Percentiles rank a stretch among this genome's conserved stretches.
Evolutionary conservation across 352 stramenopile genomes (phyloP).

Genomic region (Phytophthora europaea): DNA sequence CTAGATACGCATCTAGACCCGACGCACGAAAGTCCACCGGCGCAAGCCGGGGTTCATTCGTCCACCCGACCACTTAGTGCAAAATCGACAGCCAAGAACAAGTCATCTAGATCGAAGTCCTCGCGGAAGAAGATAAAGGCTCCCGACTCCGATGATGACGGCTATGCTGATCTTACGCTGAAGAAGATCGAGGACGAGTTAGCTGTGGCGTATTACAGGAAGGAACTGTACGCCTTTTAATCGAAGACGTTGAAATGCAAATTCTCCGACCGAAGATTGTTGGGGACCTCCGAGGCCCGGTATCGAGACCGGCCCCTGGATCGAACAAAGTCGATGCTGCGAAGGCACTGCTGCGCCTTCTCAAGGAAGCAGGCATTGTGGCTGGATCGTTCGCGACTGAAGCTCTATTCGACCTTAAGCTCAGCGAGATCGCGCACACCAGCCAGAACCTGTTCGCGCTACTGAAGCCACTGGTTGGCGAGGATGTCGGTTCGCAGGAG

Average conservation of each 20-base stretch:
- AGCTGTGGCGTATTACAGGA: not conserved
- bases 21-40: not conserved
- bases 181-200: not conserved
- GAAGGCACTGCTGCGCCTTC: too few relatives aligned
- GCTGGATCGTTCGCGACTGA: too few relatives aligned
- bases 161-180: not conserved
- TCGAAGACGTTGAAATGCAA: not conserved
- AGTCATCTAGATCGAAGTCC: not conserved
- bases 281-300: too few relatives aligned
- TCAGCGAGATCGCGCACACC: too few relatives aligned
- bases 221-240: not conserved
- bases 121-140: not conserved
- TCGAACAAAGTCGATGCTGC: too few relatives aligned
- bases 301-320: too few relatives aligned
- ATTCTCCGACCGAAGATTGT: not conserved
- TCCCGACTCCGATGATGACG: not conserved
- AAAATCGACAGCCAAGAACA: not conserved
- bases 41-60: not conserved
- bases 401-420: too few relatives aligned
- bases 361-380: too few relatives aligned
- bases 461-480: too few relatives aligned
- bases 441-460: too few relatives aligned
- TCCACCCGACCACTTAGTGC: not conserved
- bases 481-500: too few relatives aligned
- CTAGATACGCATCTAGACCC: not conserved